Conservation (phyloP, 2,329 filamentous ascomycete genomes). For the Aspergillus phoenicis region DNA sequence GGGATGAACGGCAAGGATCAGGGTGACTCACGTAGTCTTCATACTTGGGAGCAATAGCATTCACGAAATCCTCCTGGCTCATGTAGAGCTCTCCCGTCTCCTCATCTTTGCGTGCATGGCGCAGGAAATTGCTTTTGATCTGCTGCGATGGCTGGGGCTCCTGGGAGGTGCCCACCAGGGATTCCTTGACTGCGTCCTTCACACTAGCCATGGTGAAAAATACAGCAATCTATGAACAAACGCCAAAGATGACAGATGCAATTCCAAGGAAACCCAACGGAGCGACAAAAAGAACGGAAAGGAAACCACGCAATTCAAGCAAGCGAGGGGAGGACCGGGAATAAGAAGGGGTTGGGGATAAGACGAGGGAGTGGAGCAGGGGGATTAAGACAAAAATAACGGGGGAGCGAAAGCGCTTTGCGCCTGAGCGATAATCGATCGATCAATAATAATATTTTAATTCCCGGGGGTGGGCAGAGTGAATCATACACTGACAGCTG, state of each 20-base stretch:
- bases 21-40: constrained; percentile 82
- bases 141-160: constrained; percentile 70
- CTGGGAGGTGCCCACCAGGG: constrained; percentile 66
- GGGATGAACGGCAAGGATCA: background rate
- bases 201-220: constrained; percentile 51
- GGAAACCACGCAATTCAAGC: background rate
- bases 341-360: constrained; percentile 26
- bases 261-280: constrained; percentile 6
- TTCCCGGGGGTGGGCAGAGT: constrained; percentile 1
- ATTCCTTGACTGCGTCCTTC: constrained; percentile 76
- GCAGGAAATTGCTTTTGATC: constrained; percentile 73
- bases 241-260: constrained; percentile 11
- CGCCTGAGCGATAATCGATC: constrained; percentile 12
- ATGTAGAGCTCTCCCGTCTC: constrained; percentile 77
- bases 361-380: constrained; percentile 26
- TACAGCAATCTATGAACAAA: constrained; percentile 15
- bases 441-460: constrained; percentile 10
- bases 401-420: constrained; percentile 12
- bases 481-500: constrained; percentile 7
- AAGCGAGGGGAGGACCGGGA: constrained; percentile 14
- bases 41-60: constrained; percentile 80
- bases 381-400: constrained; percentile 23
- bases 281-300: constrained; percentile 12
- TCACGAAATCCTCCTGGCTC: constrained; percentile 82
- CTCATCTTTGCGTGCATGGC: constrained; percentile 74